Evolutionary conservation across 768 basidiomycete species (phyloP), one percentile per base, ranked within the genome.

Genomic region (Tylopilus sp.): DNA sequence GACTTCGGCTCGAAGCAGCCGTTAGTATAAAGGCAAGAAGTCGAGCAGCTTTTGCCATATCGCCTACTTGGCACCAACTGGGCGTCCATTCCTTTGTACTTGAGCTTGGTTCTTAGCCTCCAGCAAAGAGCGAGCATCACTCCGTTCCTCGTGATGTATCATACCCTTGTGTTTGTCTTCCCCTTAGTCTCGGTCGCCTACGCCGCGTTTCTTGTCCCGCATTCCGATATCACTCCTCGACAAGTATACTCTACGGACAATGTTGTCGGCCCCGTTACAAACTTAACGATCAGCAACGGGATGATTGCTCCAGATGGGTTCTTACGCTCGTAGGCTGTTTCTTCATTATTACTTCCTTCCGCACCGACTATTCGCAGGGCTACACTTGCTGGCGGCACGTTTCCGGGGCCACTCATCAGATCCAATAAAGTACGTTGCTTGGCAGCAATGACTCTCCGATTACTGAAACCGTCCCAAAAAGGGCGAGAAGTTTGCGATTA

Each of bases 381-480:
- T 13, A 48, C 59, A 13, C 52, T 79, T 38, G 74, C 75, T 25
- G 73, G 69, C n/a, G 76, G 75, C 3, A 68, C 61, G 8, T 75
- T 76, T 46, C 80, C 36, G 6, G 36, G 36, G 10, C 36, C 36
- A 10, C 36, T 38, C 7, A 38, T 38, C 36, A 38, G 10, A 20
- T n/a, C 36, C 10, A 38, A 38, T 38, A 38, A 38, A 38, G 36
- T 38, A 18, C 18, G 36, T 38, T 18, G 8, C n/a, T 38, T 38
- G 36, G 3, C n/a, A 8, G 20, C 10, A 18, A 9, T 13, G n/a
- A n/a, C n/a, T 38, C 5, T 20, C 20, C 10, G 36, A n/a, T n/a
- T 9, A 38, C 36, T 38, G 6, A 38, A 9, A 4, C 20, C n/a
- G 6, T 38, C 18, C n/a, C 20, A 4, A 20, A 20, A 31, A 38